Conservation (phyloP, 257 asterid species). For the Plantago ovata region DNA sequence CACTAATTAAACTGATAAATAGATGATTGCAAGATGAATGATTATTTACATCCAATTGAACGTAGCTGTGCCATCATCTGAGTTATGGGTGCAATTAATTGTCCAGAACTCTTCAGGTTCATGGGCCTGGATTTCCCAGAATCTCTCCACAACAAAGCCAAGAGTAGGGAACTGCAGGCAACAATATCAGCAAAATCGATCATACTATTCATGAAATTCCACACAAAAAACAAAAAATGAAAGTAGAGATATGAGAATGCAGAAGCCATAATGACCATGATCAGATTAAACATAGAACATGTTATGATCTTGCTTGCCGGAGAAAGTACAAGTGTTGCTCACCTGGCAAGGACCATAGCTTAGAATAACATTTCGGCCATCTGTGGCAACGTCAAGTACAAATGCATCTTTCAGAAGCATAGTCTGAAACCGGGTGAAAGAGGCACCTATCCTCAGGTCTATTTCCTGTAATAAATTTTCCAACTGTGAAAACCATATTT, state of each 20-base stretch:
- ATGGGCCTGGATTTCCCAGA: constrained; percentile 95
- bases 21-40: constrained; percentile 21
- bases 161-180: constrained; percentile 86
- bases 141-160: constrained; percentile 94
- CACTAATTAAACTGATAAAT: constrained; percentile 11
- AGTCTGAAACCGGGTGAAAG: constrained; percentile 97
- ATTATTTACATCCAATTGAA: constrained; percentile 83
- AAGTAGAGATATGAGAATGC: not conserved
- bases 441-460: constrained; percentile 96
- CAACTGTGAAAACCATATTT: constrained; percentile 13
- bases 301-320: constrained; percentile 11
- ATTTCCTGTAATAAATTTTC: constrained; percentile 68
- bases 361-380: constrained; percentile 62
- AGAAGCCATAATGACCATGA: not conserved
- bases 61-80: constrained; percentile 79
- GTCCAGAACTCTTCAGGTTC: constrained; percentile 99
- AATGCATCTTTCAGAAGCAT: constrained; percentile 88
- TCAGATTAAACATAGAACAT: constrained; percentile 9
- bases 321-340: constrained; percentile 17
- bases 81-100: constrained; percentile 80
- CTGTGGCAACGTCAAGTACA: constrained; percentile 60
- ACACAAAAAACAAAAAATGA: constrained; percentile 16
- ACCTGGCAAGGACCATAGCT: constrained; percentile 99
- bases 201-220: constrained; percentile 2
- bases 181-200: constrained; percentile 18